Conservation (phyloP, 2,329 filamentous ascomycete species). For the Pseudocercospora fijiensis region DNA sequence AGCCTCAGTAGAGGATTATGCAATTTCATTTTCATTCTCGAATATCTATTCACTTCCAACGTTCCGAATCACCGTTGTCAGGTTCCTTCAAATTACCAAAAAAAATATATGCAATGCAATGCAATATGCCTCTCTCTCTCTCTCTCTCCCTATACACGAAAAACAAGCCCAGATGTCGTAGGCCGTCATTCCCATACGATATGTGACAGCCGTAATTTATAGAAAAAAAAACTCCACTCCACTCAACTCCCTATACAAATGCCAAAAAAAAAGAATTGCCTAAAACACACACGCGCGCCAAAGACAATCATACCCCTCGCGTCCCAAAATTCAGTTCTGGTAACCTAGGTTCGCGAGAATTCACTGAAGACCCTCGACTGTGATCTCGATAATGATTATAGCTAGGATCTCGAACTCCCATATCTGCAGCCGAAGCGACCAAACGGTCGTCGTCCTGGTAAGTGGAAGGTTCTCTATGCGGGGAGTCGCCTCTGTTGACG, state of each 20-base stretch:
- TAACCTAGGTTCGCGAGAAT: slow-evolving; percentile 31
- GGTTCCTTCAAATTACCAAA: not conserved
- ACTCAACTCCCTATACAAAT: slow-evolving; percentile 5
- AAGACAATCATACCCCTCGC: slow-evolving; percentile 11
- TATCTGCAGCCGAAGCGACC: slow-evolving; percentile 36
- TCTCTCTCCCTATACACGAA: not conserved
- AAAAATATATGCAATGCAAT: too few relatives aligned
- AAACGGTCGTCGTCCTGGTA: slow-evolving; percentile 31
- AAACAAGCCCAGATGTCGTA: not conserved
- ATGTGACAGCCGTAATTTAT: not conserved
- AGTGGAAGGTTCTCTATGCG: not conserved
- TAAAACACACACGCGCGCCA: not conserved
- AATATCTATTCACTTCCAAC: not conserved
- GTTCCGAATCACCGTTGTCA: not conserved
- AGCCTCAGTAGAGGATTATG: not conserved
- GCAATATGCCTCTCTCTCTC: not conserved
- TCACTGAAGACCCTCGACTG: slow-evolving; percentile 17
- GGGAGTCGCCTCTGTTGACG: slow-evolving; percentile 28
- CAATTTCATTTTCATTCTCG: not conserved
- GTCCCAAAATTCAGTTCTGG: slow-evolving; percentile 33
- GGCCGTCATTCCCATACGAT: not conserved
- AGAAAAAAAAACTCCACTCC: too few relatives aligned
- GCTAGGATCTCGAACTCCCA: slow-evolving; percentile 28
- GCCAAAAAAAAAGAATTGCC: not conserved
- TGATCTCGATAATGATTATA: slow-evolving; percentile 15